Conservation (phyloP, 768 basidiomycete species). For the Rhizopogon salebrosus region DNA sequence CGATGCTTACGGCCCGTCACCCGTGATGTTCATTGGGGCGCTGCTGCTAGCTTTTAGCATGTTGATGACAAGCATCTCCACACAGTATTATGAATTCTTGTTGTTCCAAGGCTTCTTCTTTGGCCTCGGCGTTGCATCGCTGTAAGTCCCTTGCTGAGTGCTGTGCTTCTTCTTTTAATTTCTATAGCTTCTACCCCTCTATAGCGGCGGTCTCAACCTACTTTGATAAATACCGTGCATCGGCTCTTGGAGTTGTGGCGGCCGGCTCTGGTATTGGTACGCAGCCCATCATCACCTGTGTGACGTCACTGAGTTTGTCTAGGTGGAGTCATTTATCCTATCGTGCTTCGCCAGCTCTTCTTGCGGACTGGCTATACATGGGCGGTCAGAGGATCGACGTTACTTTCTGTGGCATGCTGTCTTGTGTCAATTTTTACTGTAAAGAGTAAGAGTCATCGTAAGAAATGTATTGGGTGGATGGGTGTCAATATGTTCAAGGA, state of each 20-base stretch:
- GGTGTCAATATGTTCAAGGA: slow-evolving; percentile 37
- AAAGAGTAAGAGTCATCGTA: slow-evolving; percentile 16
- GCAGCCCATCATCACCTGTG: slow-evolving; percentile 5
- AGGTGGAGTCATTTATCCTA: slow-evolving; percentile 70
- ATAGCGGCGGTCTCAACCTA: slow-evolving; percentile 62
- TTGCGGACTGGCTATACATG: slow-evolving; percentile 52
- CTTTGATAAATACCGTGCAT: slow-evolving; percentile 60
- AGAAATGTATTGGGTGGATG: slow-evolving; percentile 13
- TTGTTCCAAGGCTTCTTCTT: slow-evolving; percentile 61
- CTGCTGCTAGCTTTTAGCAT: slow-evolving; percentile 44
- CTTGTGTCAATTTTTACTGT: slow-evolving; percentile 43
- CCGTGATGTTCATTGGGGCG: slow-evolving; percentile 48
- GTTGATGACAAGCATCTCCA: slow-evolving; percentile 56
- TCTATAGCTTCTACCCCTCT: slow-evolving; percentile 62
- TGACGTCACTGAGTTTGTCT: slow-evolving; percentile 15
- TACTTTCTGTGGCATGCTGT: slow-evolving; percentile 46
- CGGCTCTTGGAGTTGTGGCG: slow-evolving; percentile 65
- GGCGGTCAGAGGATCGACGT: slow-evolving; percentile 54
- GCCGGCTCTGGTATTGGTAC: slow-evolving; percentile 66
- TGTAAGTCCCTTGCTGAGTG: slow-evolving; percentile 38
- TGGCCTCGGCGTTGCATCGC: slow-evolving; percentile 57
- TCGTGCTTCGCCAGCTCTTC: slow-evolving; percentile 58
- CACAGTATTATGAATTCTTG: slow-evolving; percentile 54
- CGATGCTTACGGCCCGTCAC: slow-evolving; percentile 54
- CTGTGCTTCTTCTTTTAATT: slow-evolving; percentile 3